Conservation (phyloP, 495 filamentous ascomycete species). For the Neurospora sp. region DNA sequence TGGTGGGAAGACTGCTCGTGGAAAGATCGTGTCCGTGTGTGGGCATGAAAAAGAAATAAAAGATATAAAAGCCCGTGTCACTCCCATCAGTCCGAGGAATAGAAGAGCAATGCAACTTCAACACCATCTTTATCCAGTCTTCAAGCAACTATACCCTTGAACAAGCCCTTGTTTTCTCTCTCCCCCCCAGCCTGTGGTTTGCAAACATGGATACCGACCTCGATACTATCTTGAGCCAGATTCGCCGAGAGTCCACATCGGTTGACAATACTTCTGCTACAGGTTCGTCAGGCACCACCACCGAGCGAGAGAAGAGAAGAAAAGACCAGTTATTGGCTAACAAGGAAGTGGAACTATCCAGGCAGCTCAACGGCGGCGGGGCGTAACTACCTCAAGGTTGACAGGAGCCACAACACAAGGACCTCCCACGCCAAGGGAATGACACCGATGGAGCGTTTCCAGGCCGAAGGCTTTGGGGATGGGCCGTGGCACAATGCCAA, state of each 20-base stretch:
- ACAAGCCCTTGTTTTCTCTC: background rate
- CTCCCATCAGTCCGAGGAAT: background rate
- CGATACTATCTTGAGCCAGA: background rate
- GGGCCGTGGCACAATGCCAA: background rate
- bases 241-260: background rate
- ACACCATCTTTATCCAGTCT: background rate
- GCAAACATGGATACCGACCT: background rate
- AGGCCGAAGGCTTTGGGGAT: background rate
- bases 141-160: background rate
- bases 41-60: background rate
- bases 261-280: background rate
- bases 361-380: background rate
- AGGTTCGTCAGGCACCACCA: background rate
- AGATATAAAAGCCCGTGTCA: background rate
- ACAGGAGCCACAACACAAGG: background rate
- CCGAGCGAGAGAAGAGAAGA: background rate
- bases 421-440: background rate
- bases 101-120: background rate
- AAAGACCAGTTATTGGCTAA: background rate
- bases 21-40: background rate
- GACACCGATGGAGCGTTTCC: background rate
- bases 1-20: background rate
- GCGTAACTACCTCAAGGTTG: background rate
- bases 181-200: background rate
- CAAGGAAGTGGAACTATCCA: background rate